Base-by-base conservation (phyloP, 805 yeast species). In the Hanseniaspora clermontiae region DNA sequence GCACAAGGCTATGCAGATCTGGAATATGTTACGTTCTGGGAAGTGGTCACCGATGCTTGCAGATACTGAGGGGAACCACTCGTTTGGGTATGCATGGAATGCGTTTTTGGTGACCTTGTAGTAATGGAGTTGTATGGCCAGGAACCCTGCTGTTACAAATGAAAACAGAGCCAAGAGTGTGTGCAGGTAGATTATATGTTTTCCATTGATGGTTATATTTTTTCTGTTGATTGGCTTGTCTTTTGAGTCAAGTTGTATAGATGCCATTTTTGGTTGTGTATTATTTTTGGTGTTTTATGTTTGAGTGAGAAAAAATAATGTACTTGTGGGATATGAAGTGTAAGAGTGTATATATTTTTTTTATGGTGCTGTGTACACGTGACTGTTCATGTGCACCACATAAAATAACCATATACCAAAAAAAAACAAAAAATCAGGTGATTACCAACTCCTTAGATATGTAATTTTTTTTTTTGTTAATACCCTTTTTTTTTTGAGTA, bases 61-160 rank as follows among this genome's bases (percentile, higher is more conserved):
- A 39, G 95, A 84, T 1, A 93, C 98, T 64, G 95, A 84, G 1
- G 98, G 98, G 66, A 93, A 91, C 97, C 98, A 93, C 69, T 93
- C 98, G 59, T 90, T 93, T 2, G 98, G 98, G 66, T 88, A 93
- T 0, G 95, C 95, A 66, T 74, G 90, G 60, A 80, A 79, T 49
- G 90, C 85, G 67, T 93, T 93, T 64, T 81, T 75, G 11, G 93
- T 96, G 66, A 93, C 93, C 67, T 93, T 89, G 59, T 84, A 73
- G 70, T 82, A 93, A 70, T 91, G 98, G 29, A 91, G 74, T 53
- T 74, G 74, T 59, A 80, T 79, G 0, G 96, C 97, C 32, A 87
- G 81, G 0, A 75, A 65, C 27, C 90, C 74, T 3, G 97, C 95
- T 0, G 80, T 77, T 5, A 84, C 37, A 64, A 90, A 90, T 1